Base-by-base conservation (phyloP, 2,329 filamentous ascomycete species). In the Westerdykella sp. region DNA sequence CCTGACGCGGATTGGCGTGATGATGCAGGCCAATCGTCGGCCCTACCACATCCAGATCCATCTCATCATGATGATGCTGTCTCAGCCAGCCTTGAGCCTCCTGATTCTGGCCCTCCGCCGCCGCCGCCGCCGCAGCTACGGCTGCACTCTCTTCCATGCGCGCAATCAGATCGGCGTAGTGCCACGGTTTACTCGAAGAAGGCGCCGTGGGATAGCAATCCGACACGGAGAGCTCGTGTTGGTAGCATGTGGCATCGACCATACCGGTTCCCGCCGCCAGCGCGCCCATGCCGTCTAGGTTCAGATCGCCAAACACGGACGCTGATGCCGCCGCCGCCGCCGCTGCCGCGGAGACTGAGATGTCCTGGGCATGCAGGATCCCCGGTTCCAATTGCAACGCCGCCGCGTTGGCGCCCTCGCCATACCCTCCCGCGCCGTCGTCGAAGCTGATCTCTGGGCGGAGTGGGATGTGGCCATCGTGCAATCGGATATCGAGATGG, bases 361-460 rank as follows among this genome's bases (percentile, higher is more conserved):
- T 12, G 9, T 14, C 23, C n/a, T 14, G 37, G 9, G n/a, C 21
- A 23, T 23, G 6, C 4, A 23, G 9, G 13, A 18, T 23, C 15
- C 15, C 14, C 4, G 13, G 30, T 30, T 37, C 28, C 4, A 15
- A 14, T 16, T 42, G 40, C 40, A 14, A 2, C 3, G 9, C 25
- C 11, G 4, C 25, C 25, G 25, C 25, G 25, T 28, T 7, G 11
- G 7, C 11, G 7, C 7, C 25, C 11, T 28, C 38, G 14, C 10
- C 37, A 25, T 44, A 46, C 9, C 37, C 43, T 4, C 39, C 41
- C 14, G 50, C 49, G 46, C 60, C 64, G 2, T 45, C 40, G 1
- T 46, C 43, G 11, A 65, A 50, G 25, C 57, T 49, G 35, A 63
- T 60, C 11, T 53, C 44, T 0, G 63, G 56, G 16, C 70, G 66